Evolutionary conservation across 2,329 filamentous ascomycete species (phyloP).

Genomic region (Apiospora malaysiana): DNA sequence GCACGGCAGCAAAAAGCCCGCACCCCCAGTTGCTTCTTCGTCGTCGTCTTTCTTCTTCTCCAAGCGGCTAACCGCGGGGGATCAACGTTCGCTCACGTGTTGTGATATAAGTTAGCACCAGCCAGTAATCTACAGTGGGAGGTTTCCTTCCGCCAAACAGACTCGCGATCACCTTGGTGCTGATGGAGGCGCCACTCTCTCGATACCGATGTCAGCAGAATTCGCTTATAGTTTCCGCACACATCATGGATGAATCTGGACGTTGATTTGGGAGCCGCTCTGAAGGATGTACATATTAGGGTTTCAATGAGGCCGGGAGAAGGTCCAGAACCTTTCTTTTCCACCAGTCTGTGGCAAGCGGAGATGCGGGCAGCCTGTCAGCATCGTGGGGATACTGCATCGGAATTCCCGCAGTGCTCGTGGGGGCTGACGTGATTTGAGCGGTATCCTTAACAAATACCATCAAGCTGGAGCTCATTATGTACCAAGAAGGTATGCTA

Average conservation of each 20-base stretch:
- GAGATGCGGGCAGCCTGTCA: neutral
- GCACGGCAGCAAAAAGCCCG: neutral
- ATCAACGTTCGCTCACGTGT: neutral
- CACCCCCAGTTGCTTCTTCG: neutral
- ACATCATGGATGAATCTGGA: neutral
- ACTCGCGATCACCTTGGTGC: neutral
- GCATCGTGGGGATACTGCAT: constrained; percentile 12
- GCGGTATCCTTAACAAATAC: constrained; percentile 11
- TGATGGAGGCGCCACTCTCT: neutral
- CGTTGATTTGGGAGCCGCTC: neutral
- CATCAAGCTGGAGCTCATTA: neutral
- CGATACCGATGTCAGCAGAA: neutral
- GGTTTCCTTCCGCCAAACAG: neutral
- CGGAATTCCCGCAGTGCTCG: neutral
- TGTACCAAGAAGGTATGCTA: neutral
- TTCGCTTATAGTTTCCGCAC: neutral
- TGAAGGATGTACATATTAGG: neutral
- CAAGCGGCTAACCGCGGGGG: neutral
- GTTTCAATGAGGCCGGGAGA: neutral
- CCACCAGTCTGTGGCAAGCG: neutral
- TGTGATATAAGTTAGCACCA: neutral
- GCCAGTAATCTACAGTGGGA: neutral
- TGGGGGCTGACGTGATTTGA: constrained; percentile 15
- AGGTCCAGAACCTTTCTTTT: neutral
- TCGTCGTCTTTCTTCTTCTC: neutral